These are phyloP conservation scores for Fraxinus velutina DNA, from an alignment of 305 asterid genomes.

Conservation along the genomic window DNA sequence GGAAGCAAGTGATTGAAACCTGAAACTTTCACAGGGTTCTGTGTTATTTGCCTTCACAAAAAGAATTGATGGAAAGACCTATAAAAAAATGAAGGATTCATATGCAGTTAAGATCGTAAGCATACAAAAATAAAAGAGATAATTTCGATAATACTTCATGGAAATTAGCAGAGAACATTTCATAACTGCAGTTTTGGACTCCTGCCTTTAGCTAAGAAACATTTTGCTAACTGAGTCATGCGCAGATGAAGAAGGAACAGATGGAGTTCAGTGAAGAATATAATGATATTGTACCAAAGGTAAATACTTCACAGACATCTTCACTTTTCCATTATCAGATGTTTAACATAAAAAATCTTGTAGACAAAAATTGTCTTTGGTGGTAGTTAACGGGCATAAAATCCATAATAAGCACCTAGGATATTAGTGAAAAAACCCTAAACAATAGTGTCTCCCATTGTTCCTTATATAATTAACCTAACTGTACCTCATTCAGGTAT, in stretches of 20 bases:
- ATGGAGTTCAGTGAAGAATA: not conserved
- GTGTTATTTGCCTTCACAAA: conserved; percentile 89
- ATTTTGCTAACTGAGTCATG: not conserved
- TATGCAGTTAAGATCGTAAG: conserved; percentile 15
- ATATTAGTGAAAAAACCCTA: not conserved
- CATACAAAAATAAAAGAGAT: conserved; percentile 10
- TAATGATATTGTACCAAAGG: not conserved
- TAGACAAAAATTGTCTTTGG: not conserved
- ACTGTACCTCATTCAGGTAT: conserved; percentile 70
- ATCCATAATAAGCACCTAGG: not conserved
- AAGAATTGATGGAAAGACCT: conserved; percentile 81
- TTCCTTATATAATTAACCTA: not conserved
- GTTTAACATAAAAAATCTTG: not conserved
- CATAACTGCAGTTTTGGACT: not conserved
- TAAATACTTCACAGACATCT: not conserved
- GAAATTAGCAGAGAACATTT: not conserved
- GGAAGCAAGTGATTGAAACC: conserved; percentile 68
- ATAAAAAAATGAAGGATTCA: conserved; percentile 18
- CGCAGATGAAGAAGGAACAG: conserved; percentile 3
- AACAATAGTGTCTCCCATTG: not conserved
- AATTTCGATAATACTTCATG: conserved; percentile 11
- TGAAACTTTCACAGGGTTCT: conserved; percentile 60
- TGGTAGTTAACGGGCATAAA: not conserved
- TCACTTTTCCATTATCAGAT: not conserved
- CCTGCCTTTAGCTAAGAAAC: not conserved